phyloP scores from a whole-genome alignment of 2,329 filamentous ascomycete genomes.

The Ophiostoma triangulosporum region DNA sequence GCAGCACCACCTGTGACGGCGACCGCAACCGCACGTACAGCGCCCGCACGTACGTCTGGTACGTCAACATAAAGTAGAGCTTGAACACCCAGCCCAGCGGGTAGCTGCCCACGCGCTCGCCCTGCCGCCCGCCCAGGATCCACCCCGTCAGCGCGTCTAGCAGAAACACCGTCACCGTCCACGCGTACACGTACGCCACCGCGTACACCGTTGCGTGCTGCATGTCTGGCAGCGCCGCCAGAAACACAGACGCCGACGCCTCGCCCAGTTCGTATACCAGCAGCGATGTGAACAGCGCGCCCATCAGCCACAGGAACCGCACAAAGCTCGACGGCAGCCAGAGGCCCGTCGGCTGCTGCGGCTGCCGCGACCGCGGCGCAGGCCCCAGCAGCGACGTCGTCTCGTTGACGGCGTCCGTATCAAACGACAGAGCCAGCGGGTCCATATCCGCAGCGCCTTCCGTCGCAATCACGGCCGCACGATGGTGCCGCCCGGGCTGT shows the following conservation, averaged over 20 bases:
- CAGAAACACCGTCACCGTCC: constrained; percentile 52
- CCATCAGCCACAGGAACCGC: constrained; percentile 56
- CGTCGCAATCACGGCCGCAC: neutral
- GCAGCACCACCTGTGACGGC: constrained; percentile 49
- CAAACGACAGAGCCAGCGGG: constrained; percentile 1
- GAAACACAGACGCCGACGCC: constrained; percentile 55
- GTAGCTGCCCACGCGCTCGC: constrained; percentile 54
- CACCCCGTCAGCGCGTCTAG: constrained; percentile 52
- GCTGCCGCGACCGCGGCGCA: constrained; percentile 24
- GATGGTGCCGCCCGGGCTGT: neutral
- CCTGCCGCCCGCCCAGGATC: constrained; percentile 52
- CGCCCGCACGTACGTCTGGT: constrained; percentile 58
- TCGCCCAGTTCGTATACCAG: constrained; percentile 55
- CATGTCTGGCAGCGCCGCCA: constrained; percentile 42
- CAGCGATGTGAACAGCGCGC: constrained; percentile 47
- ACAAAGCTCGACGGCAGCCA: constrained; percentile 56
- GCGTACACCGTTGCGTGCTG: constrained; percentile 50
- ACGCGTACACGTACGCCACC: constrained; percentile 56
- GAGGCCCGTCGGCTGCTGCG: neutral
- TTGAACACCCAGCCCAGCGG: constrained; percentile 61
- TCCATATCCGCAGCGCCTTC: neutral
- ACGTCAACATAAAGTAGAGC: constrained; percentile 54
- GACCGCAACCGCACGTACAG: constrained; percentile 54
- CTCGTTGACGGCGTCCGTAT: neutral
- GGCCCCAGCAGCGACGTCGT: constrained; percentile 18